Percentiles rank a stretch among this genome's conserved stretches.
Conservation (phyloP, 2,329 filamentous ascomycete genomes). For the Bipolaris gigantea region DNA sequence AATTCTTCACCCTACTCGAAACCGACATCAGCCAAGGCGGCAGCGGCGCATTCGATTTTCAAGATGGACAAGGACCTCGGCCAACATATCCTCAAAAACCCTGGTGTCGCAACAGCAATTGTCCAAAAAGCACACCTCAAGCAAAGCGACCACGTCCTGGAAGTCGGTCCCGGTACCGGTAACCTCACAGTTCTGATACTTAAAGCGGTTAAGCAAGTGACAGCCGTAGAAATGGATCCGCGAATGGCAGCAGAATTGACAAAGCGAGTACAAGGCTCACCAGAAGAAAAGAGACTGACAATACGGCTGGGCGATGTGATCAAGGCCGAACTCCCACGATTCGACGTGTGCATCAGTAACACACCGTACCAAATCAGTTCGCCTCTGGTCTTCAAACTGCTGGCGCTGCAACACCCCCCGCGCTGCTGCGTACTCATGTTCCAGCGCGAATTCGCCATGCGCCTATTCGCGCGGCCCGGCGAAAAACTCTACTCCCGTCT, state of each 20-base stretch:
- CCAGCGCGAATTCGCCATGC: constrained; percentile 90
- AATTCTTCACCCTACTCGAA: constrained; percentile 51
- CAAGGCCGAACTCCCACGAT: constrained; percentile 75
- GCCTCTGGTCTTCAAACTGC: constrained; percentile 87
- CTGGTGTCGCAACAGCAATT: constrained; percentile 78
- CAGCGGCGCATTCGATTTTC: constrained; percentile 79
- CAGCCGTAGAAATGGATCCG: constrained; percentile 90
- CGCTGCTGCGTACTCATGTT: constrained; percentile 91
- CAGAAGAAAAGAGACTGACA: constrained; percentile 75
- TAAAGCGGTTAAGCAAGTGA: constrained; percentile 79
- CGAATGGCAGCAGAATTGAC: constrained; percentile 95
- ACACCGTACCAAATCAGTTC: constrained; percentile 82
- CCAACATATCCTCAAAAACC: constrained; percentile 91
- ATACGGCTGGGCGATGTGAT: constrained; percentile 91
- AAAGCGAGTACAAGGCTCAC: constrained; percentile 88
- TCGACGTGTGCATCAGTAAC: constrained; percentile 80
- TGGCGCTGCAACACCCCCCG: constrained; percentile 79
- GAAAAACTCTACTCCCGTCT: constrained; percentile 90
- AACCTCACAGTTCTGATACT: constrained; percentile 89
- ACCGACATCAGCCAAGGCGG: constrained; percentile 49
- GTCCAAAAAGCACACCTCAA: constrained; percentile 87
- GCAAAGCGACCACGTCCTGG: constrained; percentile 82
- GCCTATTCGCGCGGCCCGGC: constrained; percentile 83
- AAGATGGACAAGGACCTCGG: constrained; percentile 94
- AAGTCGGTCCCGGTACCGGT: constrained; percentile 88